Evolutionary conservation across 2,329 filamentous ascomycete genomes (phyloP).

Genomic region (Alternaria arbusti): DNA sequence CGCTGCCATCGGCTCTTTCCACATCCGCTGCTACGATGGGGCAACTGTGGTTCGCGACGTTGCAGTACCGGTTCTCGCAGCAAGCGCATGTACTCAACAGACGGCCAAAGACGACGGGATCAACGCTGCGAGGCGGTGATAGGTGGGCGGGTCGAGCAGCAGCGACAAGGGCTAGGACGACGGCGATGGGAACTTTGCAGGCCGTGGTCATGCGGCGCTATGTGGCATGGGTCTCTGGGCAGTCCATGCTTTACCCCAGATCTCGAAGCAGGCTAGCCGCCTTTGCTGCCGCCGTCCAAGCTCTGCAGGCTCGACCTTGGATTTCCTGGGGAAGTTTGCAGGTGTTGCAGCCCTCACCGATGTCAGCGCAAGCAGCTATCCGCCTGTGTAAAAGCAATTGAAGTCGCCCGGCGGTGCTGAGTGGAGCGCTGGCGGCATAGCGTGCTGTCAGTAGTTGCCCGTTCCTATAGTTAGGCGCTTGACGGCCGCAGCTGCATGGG

Average conservation of each 20-base stretch:
- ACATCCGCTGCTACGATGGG: neutral
- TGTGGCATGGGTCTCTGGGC: constrained; percentile 14
- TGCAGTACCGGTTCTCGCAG: neutral
- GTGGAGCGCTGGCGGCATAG: constrained; percentile 15
- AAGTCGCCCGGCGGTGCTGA: neutral
- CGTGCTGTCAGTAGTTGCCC: constrained; percentile 27
- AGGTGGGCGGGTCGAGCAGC: constrained; percentile 12
- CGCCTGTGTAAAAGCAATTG: neutral
- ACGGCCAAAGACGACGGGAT: neutral
- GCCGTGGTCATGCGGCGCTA: constrained; percentile 21
- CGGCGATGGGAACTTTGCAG: constrained; percentile 7
- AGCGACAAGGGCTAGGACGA: constrained; percentile 14
- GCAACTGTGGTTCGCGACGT: neutral
- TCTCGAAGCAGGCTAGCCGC: constrained; percentile 16
- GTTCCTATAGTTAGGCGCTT: constrained; percentile 32
- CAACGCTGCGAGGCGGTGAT: constrained; percentile 1
- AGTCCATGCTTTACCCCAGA: constrained; percentile 21
- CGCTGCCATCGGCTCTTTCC: neutral
- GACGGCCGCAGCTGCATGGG: constrained; percentile 22
- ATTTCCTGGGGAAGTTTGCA: constrained; percentile 17
- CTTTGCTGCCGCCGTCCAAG: constrained; percentile 12
- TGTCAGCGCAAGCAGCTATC: constrained; percentile 4
- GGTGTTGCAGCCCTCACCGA: constrained; percentile 4
- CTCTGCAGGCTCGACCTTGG: constrained; percentile 14
- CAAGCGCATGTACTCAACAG: neutral